Conservation (phyloP, 495 filamentous ascomycete species). For the Penicillium odoratum region DNA sequence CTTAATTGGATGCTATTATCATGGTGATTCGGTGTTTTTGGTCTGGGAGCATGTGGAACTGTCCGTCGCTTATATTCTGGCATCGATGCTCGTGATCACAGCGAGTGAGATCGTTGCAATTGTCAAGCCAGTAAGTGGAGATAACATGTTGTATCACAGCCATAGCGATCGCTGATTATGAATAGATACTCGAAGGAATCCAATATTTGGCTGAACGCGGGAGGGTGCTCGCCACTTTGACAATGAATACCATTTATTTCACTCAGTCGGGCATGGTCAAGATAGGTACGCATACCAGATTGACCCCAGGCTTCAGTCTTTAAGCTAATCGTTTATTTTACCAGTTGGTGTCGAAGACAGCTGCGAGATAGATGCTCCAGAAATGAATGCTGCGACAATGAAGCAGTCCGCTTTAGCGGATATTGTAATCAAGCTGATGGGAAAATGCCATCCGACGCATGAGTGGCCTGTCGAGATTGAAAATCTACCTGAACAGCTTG, state of each 20-base stretch:
- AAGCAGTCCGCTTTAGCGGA: slow-evolving; percentile 7
- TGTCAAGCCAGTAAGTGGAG: slow-evolving; percentile 6
- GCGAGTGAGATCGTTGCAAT: slow-evolving; percentile 4
- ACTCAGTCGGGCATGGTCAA: slow-evolving; percentile 9
- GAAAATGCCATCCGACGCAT: neutral
- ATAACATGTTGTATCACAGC: slow-evolving; percentile 1
- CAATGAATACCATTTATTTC: slow-evolving; percentile 9
- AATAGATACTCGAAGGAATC: slow-evolving; percentile 6
- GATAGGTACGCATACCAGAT: slow-evolving; percentile 5
- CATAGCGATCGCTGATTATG: neutral
- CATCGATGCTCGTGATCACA: slow-evolving; percentile 7
- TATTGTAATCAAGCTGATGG: slow-evolving; percentile 8
- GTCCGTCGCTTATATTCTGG: slow-evolving; percentile 5
- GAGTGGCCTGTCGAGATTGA: neutral
- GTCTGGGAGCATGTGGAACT: slow-evolving; percentile 11
- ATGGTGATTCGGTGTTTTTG: slow-evolving; percentile 1
- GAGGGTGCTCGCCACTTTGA: slow-evolving; percentile 11
- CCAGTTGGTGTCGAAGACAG: slow-evolving; percentile 5
- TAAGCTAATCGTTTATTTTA: neutral
- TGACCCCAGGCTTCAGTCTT: neutral
- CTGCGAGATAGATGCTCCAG: slow-evolving; percentile 3
- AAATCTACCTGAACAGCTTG: neutral
- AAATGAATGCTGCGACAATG: slow-evolving; percentile 10
- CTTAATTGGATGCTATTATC: slow-evolving; percentile 7
- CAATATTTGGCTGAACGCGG: slow-evolving; percentile 3